Evolutionary conservation across 2,329 filamentous ascomycete genomes (phyloP).

Genomic region (Monosporascus sp.): DNA sequence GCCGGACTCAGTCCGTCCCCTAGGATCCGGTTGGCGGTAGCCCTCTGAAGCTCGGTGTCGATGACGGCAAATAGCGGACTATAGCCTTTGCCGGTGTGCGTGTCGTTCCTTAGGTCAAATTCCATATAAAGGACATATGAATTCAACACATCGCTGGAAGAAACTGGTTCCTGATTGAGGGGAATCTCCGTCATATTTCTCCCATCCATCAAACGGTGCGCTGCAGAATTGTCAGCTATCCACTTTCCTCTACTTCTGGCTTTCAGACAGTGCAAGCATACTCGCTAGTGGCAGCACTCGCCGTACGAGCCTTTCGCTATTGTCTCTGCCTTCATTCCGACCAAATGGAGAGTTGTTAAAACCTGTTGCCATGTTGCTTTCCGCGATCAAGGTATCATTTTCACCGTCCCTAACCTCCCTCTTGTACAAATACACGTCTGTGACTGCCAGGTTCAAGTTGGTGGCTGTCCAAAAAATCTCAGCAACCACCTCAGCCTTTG

Average conservation of each 20-base stretch:
- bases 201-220: rapidly evolving
- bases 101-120: not conserved
- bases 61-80: not conserved
- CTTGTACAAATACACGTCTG: not conserved
- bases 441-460: not conserved
- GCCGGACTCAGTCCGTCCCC: rapidly evolving
- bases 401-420: not conserved
- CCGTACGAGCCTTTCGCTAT: not conserved
- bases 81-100: not conserved
- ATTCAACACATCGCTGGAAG: not conserved
- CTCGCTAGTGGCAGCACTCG: not conserved
- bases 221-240: not conserved
- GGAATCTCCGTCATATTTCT: not conserved
- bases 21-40: rapidly evolving
- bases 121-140: not conserved
- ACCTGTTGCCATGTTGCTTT: not conserved
- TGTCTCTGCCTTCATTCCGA: too few relatives aligned
- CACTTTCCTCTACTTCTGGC: not conserved
- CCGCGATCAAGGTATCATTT: not conserved
- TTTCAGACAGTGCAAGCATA: not conserved
- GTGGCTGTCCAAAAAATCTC: not conserved
- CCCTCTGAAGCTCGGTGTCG: not conserved
- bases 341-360: too few relatives aligned
- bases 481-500: not conserved
- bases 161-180: not conserved